A percentile compares a stretch with the other conserved stretches of the same genome.
These are phyloP conservation scores for Xerocomus brunneocitrinus DNA, from an alignment of 768 basidiomycete species.

Conservation along the genomic window DNA sequence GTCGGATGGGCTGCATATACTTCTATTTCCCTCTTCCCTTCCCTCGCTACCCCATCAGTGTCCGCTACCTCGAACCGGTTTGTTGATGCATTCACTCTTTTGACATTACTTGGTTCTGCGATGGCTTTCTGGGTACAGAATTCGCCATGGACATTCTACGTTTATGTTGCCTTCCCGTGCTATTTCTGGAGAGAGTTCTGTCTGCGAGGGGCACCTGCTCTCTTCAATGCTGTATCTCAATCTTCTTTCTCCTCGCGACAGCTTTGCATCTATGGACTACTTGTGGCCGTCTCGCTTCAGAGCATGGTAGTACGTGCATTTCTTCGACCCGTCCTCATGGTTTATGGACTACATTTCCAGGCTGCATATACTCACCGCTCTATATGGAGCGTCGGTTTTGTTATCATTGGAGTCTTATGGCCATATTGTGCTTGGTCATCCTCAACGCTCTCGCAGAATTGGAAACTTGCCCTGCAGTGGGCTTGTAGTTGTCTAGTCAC, in stretches of 20 bases:
- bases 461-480: slow-evolving; percentile 41
- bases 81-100: slow-evolving; percentile 25
- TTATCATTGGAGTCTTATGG: slow-evolving; percentile 61
- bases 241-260: slow-evolving; percentile 22
- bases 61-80: neutral
- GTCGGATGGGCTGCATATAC: slow-evolving; percentile 73
- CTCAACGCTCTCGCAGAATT: slow-evolving; percentile 23
- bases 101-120: slow-evolving; percentile 38
- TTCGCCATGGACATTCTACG: slow-evolving; percentile 67
- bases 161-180: slow-evolving; percentile 70
- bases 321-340: neutral
- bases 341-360: slow-evolving; percentile 31
- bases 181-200: slow-evolving; percentile 69
- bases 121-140: slow-evolving; percentile 54
- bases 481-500: slow-evolving; percentile 45
- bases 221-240: slow-evolving; percentile 10
- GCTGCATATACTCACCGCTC: slow-evolving; percentile 65
- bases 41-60: slow-evolving; percentile 22
- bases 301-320: slow-evolving; percentile 64
- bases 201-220: slow-evolving; percentile 19
- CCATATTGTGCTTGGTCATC: slow-evolving; percentile 51
- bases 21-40: slow-evolving; percentile 52
- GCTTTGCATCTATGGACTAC: slow-evolving; percentile 22
- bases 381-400: slow-evolving; percentile 68
- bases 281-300: slow-evolving; percentile 46